Conservation (phyloP, 176 grass and related monocot species). For the Carex littledalei region DNA sequence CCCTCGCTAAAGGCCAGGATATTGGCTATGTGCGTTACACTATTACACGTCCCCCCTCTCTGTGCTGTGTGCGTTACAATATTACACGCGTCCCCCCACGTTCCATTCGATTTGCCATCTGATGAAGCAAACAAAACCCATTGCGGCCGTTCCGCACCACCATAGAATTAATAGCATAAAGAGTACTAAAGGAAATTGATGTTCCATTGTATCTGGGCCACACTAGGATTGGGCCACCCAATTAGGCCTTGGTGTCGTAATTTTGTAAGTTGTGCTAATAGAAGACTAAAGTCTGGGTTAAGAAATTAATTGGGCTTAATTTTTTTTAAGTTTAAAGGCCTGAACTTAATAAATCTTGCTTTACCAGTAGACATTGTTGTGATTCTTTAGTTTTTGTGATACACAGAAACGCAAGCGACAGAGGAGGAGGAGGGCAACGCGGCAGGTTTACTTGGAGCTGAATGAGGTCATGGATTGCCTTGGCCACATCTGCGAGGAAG, state of each 20-base stretch:
- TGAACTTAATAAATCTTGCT: background rate
- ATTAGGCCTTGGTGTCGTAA: no score
- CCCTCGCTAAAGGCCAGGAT: background rate
- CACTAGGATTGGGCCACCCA: background rate
- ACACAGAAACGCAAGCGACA: constrained; percentile 47
- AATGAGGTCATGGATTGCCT: constrained; percentile 80
- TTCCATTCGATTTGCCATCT: background rate
- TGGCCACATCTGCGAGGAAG: constrained; percentile 63
- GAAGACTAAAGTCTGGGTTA: background rate
- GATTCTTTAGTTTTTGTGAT: background rate
- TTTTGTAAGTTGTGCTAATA: background rate
- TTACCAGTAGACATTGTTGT: background rate
- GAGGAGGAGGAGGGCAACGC: constrained; percentile 44
- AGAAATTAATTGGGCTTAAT: background rate
- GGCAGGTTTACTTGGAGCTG: constrained; percentile 69
- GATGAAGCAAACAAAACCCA: background rate
- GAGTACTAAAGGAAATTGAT: no score
- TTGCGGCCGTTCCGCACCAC: background rate
- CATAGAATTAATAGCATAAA: no score
- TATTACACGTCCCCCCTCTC: background rate
- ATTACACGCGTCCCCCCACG: background rate
- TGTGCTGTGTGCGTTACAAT: background rate
- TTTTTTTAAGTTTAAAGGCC: background rate
- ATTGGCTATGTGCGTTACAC: background rate
- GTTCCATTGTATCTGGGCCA: background rate